Evolutionary conservation across 2,329 filamentous ascomycete genomes (phyloP).

Genomic region (Fusarium mexicanum): DNA sequence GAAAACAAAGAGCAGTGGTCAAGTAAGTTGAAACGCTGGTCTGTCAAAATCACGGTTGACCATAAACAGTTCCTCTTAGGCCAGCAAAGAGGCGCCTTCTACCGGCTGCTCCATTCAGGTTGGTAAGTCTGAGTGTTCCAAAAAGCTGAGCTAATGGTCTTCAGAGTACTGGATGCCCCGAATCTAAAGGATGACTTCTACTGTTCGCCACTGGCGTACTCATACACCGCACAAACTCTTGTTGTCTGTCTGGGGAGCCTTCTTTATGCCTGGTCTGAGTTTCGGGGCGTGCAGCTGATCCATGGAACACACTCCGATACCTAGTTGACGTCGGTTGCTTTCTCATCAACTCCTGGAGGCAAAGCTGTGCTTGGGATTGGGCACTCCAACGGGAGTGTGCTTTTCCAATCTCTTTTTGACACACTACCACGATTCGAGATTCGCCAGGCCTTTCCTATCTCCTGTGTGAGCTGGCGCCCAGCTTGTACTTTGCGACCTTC

Average conservation of each 20-base stretch:
- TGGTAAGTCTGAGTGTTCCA: slow-evolving; percentile 35
- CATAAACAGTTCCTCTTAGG: slow-evolving; percentile 22
- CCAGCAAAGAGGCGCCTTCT: slow-evolving; percentile 55
- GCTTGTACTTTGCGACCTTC: slow-evolving; percentile 63
- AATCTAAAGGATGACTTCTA: slow-evolving; percentile 95
- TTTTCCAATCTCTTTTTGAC: slow-evolving; percentile 81
- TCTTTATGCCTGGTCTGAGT: slow-evolving; percentile 91
- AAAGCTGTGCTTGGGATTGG: slow-evolving; percentile 87
- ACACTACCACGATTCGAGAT: slow-evolving; percentile 77
- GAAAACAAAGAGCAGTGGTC: slow-evolving; percentile 19
- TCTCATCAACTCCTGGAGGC: slow-evolving; percentile 81
- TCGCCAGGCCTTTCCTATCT: slow-evolving; percentile 75
- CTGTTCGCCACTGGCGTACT: slow-evolving; percentile 90
- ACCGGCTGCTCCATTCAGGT: slow-evolving; percentile 82
- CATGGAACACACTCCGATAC: slow-evolving; percentile 42
- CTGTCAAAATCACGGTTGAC: slow-evolving; percentile 2
- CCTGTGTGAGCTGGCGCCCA: slow-evolving; percentile 85
- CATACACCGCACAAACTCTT: slow-evolving; percentile 75
- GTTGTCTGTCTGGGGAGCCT: slow-evolving; percentile 83
- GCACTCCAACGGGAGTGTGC: slow-evolving; percentile 78
- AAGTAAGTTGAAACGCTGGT: slow-evolving; percentile 5
- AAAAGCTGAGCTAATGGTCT: slow-evolving; percentile 43
- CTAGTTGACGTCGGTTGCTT: slow-evolving; percentile 87
- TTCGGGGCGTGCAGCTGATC: slow-evolving; percentile 67
- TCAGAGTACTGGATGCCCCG: slow-evolving; percentile 85